Evolutionary conservation across 257 asterid species (phyloP), one percentile per base, ranked within the genome.

Genomic region (Gentiana macrophylla): DNA sequence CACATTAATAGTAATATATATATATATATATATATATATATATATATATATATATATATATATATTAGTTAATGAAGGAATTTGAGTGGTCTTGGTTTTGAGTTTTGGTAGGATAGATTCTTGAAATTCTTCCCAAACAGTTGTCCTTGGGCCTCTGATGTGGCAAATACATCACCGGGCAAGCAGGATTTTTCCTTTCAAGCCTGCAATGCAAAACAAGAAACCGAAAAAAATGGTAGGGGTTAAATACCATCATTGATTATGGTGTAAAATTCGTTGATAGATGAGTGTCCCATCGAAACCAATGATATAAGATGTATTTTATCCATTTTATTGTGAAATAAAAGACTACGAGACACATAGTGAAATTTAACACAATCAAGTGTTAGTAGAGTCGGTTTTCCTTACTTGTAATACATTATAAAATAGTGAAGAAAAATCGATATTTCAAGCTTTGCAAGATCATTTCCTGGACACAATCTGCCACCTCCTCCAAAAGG

Each of bases 401-500:
- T 44, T 50, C 74, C 92, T 81, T 62, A 90, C 97, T 79, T 64
- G 55, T 90, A 86, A 49, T 72, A 64, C 1, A 86, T 62, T 8
- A 90, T 81, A 50, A 90, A 90, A 76, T 84, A 78, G 70, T 90
- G 97, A 46, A 90, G 96, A 52, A 90, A 90, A 65, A 90, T 78
- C 2, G 87, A 56, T 10, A 86, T 82, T 69, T 90, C 97, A 12
- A 86, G 77, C 84, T 82, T 90, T 70, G 96, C 97, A 5, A 90
- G 91, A 60, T 90, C 96, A 47, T 86, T 90, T 76, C 95, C 94
- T 0, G 97, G 96, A 79, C 97, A 90, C 62, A 86, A 12, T 72
- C 97, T 82, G 70, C 84, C 75, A 62, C 96, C 98, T 12, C 67
- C 94, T 9, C 98, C 98, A 15, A 90, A 90, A 12, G 96, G 98